These are phyloP conservation scores for Quercus mongolica DNA, from an alignment of 306 rosid species.

Conservation along the genomic window DNA sequence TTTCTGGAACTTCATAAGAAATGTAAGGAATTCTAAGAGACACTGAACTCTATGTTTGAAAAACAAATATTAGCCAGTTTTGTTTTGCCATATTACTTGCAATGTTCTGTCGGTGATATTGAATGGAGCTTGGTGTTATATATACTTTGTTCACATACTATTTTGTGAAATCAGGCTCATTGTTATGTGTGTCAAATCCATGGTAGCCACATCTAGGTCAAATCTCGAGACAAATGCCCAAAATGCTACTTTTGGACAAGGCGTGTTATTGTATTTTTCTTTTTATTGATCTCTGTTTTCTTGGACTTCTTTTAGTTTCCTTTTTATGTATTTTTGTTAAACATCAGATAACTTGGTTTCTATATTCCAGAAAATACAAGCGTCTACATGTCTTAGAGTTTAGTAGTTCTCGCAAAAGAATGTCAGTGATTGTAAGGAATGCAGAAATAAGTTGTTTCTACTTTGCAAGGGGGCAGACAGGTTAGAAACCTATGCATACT, in stretches of 20 bases:
- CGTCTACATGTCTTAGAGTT: conserved; percentile 80
- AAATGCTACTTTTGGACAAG: neutral
- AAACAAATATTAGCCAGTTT: no score
- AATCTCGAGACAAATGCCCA: neutral
- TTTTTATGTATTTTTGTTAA: conserved; percentile 1
- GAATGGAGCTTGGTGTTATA: neutral
- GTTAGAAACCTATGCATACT: conserved; percentile 37
- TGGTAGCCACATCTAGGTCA: neutral
- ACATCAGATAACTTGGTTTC: conserved; percentile 22
- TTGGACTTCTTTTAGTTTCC: conserved; percentile 2
- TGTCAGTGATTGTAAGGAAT: conserved; percentile 86
- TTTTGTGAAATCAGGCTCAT: neutral
- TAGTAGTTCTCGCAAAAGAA: conserved; percentile 87
- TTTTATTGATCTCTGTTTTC: neutral
- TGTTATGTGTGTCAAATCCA: neutral
- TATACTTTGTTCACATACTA: neutral
- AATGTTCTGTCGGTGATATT: neutral
- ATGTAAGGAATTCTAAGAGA: no score
- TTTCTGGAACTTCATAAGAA: conserved; percentile 35
- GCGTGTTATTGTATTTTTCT: neutral
- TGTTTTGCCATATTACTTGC: no score
- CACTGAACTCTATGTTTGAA: neutral
- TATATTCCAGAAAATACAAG: conserved; percentile 52
- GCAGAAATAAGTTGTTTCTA: conserved; percentile 59
- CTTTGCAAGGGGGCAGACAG: conserved; percentile 97